Evolutionary conservation across 2,329 filamentous ascomycete species (phyloP), one percentile per base, ranked within the genome.

Genomic region (Monilinia fructicola): DNA sequence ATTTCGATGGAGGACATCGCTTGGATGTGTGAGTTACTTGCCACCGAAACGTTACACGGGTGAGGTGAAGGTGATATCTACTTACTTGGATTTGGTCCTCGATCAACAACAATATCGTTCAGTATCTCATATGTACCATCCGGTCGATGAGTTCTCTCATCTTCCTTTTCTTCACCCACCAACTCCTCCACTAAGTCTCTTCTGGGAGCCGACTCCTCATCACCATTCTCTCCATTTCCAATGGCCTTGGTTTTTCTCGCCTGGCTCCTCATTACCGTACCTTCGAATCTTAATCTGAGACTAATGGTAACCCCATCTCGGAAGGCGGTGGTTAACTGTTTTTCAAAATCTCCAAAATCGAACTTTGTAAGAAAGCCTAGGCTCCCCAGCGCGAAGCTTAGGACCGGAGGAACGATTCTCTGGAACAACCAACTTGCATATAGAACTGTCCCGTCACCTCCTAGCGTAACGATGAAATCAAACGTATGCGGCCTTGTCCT

Each of bases 381-480:
- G 31, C 93, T 97, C 11, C 95, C 95, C 12, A 98, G 81, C 0
- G 93, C 87, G 77, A 99, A 98, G 69, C 92, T 94, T 69, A 99
- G 81, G 0, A 97, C 92, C 0, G 95, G 95, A 7, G 95, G 95
- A 0, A 98, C 94, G 56, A 98, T 90, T 53, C 91, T 87, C 79
- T 99, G 95, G 77, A 99, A 99, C 1, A 99, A 83, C 93, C 94
- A 98, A 75, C 92, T 96, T 4, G 94, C 91, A 76, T 97, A 98
- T 14, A 99, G 82, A 9, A 99, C 94, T 0, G 95, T 99, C n/a
- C 95, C 95, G 76, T 99, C 95, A 16, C 95, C 95, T 59, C 93
- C 93, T 3, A 97, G 84, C 0, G 94, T 96, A 56, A 99, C 87
- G 62, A 96, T 89, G 74, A 99, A 96, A 78, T 99, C 95, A 76